A percentile compares a stretch with the other conserved stretches of the same genome.
These are phyloP conservation scores for Tulasnella sp. DNA, from an alignment of 768 basidiomycete species.

Conservation along the genomic window DNA sequence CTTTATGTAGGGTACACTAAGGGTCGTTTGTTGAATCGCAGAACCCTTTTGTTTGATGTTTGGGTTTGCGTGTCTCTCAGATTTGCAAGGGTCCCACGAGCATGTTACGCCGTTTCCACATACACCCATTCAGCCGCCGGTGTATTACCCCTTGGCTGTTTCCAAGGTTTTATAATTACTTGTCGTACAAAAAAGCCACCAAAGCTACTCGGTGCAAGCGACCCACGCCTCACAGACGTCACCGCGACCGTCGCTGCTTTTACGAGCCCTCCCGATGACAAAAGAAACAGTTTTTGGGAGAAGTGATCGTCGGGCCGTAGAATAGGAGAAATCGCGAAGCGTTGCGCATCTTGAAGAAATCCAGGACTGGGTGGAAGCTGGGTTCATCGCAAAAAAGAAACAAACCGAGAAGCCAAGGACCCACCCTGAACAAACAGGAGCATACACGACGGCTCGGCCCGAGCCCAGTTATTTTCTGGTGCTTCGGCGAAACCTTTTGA, in stretches of 20 bases:
- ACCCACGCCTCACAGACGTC: background rate
- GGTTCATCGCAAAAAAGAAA: background rate
- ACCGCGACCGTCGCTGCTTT: background rate
- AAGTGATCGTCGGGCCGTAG: background rate
- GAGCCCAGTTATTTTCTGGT: background rate
- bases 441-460: background rate
- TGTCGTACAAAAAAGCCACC: background rate
- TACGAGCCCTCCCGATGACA: background rate
- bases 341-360: background rate
- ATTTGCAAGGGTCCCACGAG: constrained; percentile 1
- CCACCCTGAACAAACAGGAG: background rate
- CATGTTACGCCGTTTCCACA: background rate
- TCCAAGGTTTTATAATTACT: background rate
- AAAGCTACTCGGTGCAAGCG: background rate
- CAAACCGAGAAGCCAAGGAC: background rate
- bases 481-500: background rate
- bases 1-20: too few relatives aligned
- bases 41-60: background rate
- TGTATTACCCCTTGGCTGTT: background rate
- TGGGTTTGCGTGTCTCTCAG: background rate
- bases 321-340: background rate
- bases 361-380: background rate
- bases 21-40: too few relatives aligned
- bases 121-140: background rate
- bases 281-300: background rate